Base-by-base conservation (phyloP, 2,329 filamentous ascomycete species). In the Pyrenochaeta sp. region DNA sequence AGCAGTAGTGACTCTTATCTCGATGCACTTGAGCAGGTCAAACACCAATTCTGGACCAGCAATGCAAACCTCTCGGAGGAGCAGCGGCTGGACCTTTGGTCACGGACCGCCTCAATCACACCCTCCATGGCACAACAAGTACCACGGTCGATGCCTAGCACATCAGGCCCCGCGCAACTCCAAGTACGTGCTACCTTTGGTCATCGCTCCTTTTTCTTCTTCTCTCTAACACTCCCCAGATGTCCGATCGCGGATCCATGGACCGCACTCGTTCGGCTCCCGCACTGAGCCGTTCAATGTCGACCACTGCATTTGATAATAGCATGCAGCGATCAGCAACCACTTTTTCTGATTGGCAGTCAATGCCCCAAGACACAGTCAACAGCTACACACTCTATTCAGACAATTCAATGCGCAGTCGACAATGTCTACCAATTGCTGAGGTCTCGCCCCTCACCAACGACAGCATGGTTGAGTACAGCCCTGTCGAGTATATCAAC, bases 261-360 rank as follows among this genome's bases (percentile, higher is more conserved):
- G 71, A 68, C 47, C 69, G 74, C 39, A 63, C 64, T 20, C 70
- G 59, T 37, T 77, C 76, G 23, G 71, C 73, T 29, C 73, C 75
- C 3, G 36, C 60, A 41, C 74, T 76, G 69, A 51, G 58, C 42
- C 64, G 66, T 37, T 71, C 72, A 32, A 54, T 61, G 33, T 74
- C 75, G 4, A 61, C 65, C 39, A 55, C 59, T 40, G 37, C 50
- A 42, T 41, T 54, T 17, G 50, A 63, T 47, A 51, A 42, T 49
- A 43, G 42, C 37, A 51, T 69, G 14, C 52, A 67, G 20, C 65
- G 71, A 42, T 67, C 65, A 37, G 51, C 52, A 20, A 70, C 66
- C 12, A 48, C 60, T 35, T 63, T 63, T 41, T 45, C 66, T 18
- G 42, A 53, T 49, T 74, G 70, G 70, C 59, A 64, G 15, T 45